Percentiles rank a stretch among this genome's conserved stretches.
Evolutionary conservation across 805 yeast genomes (phyloP).

Genomic region (Schwanniomyces occidentalis): DNA sequence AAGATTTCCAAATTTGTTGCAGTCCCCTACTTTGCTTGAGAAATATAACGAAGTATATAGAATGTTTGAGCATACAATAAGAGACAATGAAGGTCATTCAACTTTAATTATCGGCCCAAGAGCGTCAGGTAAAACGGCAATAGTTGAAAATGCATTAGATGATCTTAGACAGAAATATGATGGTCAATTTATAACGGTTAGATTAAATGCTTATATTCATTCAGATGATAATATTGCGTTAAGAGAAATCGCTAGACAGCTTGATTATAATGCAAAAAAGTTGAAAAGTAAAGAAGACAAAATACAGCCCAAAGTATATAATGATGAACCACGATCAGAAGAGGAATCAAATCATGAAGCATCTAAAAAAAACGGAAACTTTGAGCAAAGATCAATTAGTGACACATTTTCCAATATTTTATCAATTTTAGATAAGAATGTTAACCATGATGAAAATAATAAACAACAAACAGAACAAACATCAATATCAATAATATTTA

Average conservation of each 20-base stretch:
- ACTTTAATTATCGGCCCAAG: constrained; percentile 78
- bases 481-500: constrained; percentile 63
- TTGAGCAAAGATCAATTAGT: constrained; percentile 54
- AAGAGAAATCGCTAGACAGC: constrained; percentile 80
- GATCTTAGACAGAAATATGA: constrained; percentile 40
- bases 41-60: constrained; percentile 53
- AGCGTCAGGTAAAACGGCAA: constrained; percentile 69
- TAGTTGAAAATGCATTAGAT: constrained; percentile 58
- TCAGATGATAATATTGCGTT: constrained; percentile 76
- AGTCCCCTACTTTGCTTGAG: constrained; percentile 15
- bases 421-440: constrained; percentile 46
- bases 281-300: not conserved
- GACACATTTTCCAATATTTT: constrained; percentile 64
- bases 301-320: no score
- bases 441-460: constrained; percentile 6
- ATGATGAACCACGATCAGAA: no score
- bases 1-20: constrained; percentile 17
- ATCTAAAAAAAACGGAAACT: constrained; percentile 16
- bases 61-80: constrained; percentile 63
- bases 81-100: constrained; percentile 77
- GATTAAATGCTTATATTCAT: constrained; percentile 71
- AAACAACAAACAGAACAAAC: constrained; percentile 7
- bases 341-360: constrained; percentile 8
- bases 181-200: constrained; percentile 60
- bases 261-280: constrained; percentile 46